phyloP scores from a whole-genome alignment of 495 filamentous ascomycete species.

The Pseudevernia furfuracea region DNA sequence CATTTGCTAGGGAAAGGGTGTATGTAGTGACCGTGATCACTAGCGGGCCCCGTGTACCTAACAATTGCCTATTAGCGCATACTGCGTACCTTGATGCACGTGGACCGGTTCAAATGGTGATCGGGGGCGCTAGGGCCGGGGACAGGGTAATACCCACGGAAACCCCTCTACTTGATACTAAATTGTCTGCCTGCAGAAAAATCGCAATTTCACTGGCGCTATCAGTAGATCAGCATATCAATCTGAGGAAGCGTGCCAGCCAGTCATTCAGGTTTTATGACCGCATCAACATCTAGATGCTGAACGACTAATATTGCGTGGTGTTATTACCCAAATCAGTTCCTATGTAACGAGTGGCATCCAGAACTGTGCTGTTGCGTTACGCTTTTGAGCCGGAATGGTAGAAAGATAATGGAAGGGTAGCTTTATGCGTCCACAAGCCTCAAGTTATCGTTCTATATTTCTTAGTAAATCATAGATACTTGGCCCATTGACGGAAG shows the following conservation, averaged over 20 bases:
- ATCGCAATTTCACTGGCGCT: background rate
- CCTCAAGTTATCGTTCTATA: too few relatives aligned
- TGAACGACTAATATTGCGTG: background rate
- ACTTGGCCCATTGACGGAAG: too few relatives aligned
- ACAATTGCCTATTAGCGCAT: background rate
- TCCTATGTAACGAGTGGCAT: constrained; percentile 2
- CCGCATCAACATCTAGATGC: background rate
- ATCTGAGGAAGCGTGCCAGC: constrained; percentile 8
- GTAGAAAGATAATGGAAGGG: too few relatives aligned
- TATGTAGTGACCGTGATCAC: constrained; percentile 4
- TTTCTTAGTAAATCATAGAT: too few relatives aligned
- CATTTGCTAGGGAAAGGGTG: background rate
- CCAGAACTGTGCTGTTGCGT: background rate
- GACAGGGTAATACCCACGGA: background rate
- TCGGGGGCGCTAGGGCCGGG: background rate
- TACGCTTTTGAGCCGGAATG: too few relatives aligned
- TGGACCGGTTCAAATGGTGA: background rate
- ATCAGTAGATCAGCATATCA: constrained; percentile 3
- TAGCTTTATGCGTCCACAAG: too few relatives aligned
- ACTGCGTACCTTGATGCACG: constrained; percentile 3
- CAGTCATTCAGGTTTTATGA: constrained; percentile 1
- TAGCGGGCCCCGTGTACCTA: background rate
- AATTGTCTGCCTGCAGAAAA: background rate
- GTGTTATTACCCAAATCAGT: background rate
- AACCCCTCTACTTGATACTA: background rate